These are phyloP conservation scores for Pichia sp. DNA, from an alignment of 1,139 yeast genomes.

Conservation along the genomic window DNA sequence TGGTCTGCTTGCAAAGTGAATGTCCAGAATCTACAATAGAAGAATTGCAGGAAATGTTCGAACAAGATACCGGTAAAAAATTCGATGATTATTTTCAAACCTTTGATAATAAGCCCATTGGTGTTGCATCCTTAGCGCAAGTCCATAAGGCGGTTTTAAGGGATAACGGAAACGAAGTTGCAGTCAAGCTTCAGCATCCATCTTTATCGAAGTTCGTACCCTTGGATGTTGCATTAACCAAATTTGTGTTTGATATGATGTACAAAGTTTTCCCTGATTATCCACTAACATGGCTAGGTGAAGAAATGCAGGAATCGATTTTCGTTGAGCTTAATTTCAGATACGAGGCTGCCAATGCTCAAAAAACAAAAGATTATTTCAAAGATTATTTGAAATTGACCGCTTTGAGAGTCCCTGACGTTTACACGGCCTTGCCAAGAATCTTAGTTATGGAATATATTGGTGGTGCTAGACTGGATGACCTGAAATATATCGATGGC, in stretches of 20 bases:
- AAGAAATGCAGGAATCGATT: constrained; percentile 80
- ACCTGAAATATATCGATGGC: constrained; percentile 56
- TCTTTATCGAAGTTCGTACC: constrained; percentile 84
- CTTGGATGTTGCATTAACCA: constrained; percentile 74
- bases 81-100: constrained; percentile 63
- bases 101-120: constrained; percentile 74
- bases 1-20: constrained; percentile 87
- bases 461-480: constrained; percentile 78
- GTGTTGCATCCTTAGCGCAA: constrained; percentile 95
- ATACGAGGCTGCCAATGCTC: constrained; percentile 81
- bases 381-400: constrained; percentile 51
- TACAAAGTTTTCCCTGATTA: constrained; percentile 85
- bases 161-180: constrained; percentile 66
- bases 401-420: constrained; percentile 74
- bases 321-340: constrained; percentile 84
- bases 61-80: constrained; percentile 56
- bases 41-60: constrained; percentile 63
- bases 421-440: constrained; percentile 62
- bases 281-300: constrained; percentile 90
- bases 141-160: constrained; percentile 76
- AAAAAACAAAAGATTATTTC: constrained; percentile 64
- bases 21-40: constrained; percentile 79
- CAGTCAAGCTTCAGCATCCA: constrained; percentile 95
- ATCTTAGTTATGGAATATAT: constrained; percentile 86
- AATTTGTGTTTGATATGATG: constrained; percentile 68